Conservation (phyloP, 345 rosid genomes). For the Pistacia vera region DNA sequence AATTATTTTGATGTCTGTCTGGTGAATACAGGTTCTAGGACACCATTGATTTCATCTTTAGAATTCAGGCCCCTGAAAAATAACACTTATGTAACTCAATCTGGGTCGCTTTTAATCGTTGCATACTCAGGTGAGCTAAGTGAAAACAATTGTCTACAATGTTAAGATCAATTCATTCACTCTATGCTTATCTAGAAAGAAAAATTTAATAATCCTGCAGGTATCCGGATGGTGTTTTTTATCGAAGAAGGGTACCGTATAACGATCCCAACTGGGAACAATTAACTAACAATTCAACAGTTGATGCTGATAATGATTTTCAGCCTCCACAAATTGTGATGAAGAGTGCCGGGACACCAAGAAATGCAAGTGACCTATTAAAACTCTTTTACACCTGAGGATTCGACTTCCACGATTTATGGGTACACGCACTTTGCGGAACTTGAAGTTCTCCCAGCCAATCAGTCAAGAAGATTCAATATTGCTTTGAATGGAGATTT, state of each 20-base stretch:
- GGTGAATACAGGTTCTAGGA: conserved; percentile 41
- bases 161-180: too few species aligned
- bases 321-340: conserved; percentile 35
- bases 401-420: conserved; percentile 32
- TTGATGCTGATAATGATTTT: conserved; percentile 7
- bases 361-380: conserved; percentile 24
- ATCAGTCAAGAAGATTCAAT: conserved; percentile 45
- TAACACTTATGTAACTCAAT: conserved; percentile 1
- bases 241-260: too few species aligned
- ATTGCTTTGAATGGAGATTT: conserved; percentile 18
- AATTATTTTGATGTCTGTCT: conserved; percentile 24
- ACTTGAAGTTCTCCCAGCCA: conserved; percentile 36
- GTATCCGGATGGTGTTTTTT: too few species aligned
- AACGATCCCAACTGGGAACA: too few species aligned
- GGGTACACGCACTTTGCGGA: conserved; percentile 57
- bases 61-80: conserved; percentile 13
- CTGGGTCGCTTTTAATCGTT: conserved; percentile 23
- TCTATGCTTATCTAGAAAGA: too few species aligned
- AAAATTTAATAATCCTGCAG: too few species aligned
- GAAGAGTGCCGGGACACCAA: conserved; percentile 42
- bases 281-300: neutral
- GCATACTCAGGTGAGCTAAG: conserved; percentile 19
- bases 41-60: conserved; percentile 27
- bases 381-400: conserved; percentile 10
- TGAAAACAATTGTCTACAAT: neutral